Conservation (phyloP, 371 early-diverging fungal species). For the Rhizomucor pusillus region DNA sequence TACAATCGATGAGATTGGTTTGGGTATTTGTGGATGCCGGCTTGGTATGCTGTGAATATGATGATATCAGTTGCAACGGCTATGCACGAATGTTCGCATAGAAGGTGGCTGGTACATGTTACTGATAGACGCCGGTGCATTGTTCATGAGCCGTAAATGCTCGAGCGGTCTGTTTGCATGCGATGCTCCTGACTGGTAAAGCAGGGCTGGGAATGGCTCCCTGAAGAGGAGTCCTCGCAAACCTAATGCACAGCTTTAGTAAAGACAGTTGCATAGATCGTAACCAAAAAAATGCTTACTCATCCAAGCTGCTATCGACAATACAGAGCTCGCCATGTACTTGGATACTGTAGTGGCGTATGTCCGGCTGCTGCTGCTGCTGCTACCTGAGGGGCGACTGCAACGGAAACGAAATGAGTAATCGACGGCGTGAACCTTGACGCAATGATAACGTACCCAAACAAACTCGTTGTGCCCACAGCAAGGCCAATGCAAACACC, state of each 20-base stretch:
- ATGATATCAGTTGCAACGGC: not conserved
- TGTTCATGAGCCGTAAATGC: constrained; percentile 19
- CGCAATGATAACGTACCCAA: constrained; percentile 1
- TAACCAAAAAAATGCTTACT: constrained; percentile 7
- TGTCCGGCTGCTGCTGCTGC: constrained; percentile 1
- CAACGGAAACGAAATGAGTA: too few relatives aligned
- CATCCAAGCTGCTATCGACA: constrained; percentile 18
- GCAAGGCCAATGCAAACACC: constrained; percentile 16
- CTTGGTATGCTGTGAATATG: too few relatives aligned
- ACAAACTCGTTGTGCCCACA: constrained; percentile 9
- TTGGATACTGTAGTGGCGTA: constrained; percentile 9
- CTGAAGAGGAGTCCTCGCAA: constrained; percentile 3
- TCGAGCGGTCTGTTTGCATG: constrained; percentile 16
- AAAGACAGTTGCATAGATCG: too few relatives aligned
- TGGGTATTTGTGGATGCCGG: too few relatives aligned
- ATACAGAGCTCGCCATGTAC: constrained; percentile 16
- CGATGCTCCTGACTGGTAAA: constrained; percentile 12
- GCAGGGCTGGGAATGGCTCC: constrained; percentile 14
- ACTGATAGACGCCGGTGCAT: constrained; percentile 15
- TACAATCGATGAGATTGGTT: too few relatives aligned
- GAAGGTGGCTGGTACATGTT: not conserved
- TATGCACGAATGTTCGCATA: constrained; percentile 1
- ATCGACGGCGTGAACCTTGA: too few relatives aligned
- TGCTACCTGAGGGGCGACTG: too few relatives aligned
- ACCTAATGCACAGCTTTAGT: not conserved